Evolutionary conservation across 2,329 filamentous ascomycete genomes (phyloP).

Genomic region (Purpureocillium lavendulum): DNA sequence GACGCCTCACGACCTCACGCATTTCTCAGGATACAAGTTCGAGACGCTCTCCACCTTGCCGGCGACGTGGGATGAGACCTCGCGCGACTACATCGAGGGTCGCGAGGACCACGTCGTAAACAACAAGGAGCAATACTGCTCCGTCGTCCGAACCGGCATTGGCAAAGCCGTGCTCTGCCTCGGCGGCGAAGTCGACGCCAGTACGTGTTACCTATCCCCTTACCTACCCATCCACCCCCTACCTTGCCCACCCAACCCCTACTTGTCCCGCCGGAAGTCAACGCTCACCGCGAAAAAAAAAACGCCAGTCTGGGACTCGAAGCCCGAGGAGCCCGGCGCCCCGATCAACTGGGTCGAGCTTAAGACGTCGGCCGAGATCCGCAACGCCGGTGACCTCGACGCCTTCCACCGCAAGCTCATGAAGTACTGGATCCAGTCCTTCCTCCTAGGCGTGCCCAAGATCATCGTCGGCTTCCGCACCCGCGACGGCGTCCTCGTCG

Average conservation of each 20-base stretch:
- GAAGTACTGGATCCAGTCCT: slow-evolving; percentile 96
- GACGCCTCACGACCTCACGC: not conserved
- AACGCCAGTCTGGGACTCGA: slow-evolving; percentile 82
- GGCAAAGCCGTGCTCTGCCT: slow-evolving; percentile 68
- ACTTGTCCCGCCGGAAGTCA: too few species aligned
- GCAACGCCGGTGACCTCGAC: slow-evolving; percentile 56
- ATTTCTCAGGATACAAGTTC: slow-evolving; percentile 78
- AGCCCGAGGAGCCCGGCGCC: slow-evolving; percentile 55
- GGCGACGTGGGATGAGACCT: slow-evolving; percentile 61
- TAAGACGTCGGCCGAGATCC: slow-evolving; percentile 76
- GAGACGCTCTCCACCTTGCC: slow-evolving; percentile 77
- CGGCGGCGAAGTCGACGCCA: slow-evolving; percentile 88
- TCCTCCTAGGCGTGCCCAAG: slow-evolving; percentile 83
- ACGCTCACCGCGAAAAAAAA: too few species aligned
- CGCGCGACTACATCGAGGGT: slow-evolving; percentile 69
- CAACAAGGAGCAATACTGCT: slow-evolving; percentile 94
- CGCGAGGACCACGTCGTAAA: slow-evolving; percentile 66
- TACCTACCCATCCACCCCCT: slow-evolving; percentile 1
- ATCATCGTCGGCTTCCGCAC: slow-evolving; percentile 86
- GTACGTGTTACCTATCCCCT: slow-evolving; percentile 31
- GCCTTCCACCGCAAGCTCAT: slow-evolving; percentile 85
- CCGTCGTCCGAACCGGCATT: slow-evolving; percentile 81
- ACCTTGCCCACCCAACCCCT: too few species aligned
- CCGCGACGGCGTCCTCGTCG: slow-evolving; percentile 59
- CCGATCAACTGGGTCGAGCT: slow-evolving; percentile 89